Conservation (phyloP, 2,329 filamentous ascomycete genomes). For the Colletotrichum filicis region DNA sequence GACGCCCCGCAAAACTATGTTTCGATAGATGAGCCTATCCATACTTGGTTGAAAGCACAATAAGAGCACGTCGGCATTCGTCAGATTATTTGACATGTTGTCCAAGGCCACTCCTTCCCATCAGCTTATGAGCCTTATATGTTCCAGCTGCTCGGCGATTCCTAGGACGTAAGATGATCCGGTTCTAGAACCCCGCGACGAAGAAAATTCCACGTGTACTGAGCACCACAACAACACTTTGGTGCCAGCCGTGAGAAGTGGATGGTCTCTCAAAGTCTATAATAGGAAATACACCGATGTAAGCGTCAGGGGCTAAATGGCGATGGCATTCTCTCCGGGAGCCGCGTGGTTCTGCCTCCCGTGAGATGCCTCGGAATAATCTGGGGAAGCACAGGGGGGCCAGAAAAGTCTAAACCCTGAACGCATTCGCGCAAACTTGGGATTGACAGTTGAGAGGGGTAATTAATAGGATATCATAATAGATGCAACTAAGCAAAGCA, state of each 20-base stretch:
- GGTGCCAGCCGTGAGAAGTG: not conserved
- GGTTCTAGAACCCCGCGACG: not conserved
- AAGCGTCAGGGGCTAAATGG: not conserved
- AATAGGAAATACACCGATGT: not conserved
- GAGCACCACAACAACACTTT: not conserved
- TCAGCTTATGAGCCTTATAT: too few relatives aligned
- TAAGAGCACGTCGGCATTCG: not conserved
- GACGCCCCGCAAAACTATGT: not conserved
- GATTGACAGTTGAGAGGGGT: constrained; percentile 3
- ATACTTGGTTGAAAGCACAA: not conserved
- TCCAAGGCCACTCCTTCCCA: too few relatives aligned
- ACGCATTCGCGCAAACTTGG: not conserved
- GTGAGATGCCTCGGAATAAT: constrained; percentile 19
- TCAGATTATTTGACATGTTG: not conserved
- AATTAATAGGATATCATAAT: constrained; percentile 1
- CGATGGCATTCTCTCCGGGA: not conserved
- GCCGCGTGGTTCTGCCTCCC: not conserved
- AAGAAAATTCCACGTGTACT: not conserved
- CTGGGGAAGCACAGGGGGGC: constrained; percentile 29
- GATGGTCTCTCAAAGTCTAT: not conserved
- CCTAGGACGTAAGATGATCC: not conserved
- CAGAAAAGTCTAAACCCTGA: constrained; percentile 2
- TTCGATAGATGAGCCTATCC: not conserved
- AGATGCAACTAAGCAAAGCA: not conserved
- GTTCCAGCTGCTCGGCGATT: not conserved